Base-by-base conservation (phyloP, 495 filamentous ascomycete genomes). In the Neurospora pannonica region DNA sequence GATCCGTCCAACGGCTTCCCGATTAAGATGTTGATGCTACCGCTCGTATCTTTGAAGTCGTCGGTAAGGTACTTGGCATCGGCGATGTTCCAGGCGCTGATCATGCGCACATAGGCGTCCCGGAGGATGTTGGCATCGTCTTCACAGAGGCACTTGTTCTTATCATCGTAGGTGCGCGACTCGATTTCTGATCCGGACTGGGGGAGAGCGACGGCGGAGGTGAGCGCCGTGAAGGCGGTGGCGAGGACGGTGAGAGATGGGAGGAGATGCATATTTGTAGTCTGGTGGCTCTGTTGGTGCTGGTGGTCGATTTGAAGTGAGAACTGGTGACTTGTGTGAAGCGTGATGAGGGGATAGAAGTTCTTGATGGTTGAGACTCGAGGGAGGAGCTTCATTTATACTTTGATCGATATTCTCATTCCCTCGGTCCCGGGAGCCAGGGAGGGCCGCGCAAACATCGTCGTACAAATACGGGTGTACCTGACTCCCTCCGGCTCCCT, bases 21-120 rank as follows among this genome's bases (percentile, higher is more conserved):
- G 11, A 76, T 74, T 4, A 82, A 70, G 38, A 72, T 76, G 73
- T 81, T 81, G 79, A 82, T 82, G 74, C 74, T 76, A 76, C 80
- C 80, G 17, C 77, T 79, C 4, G 31, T 38, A 72, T 81, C 81
- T 54, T 19, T n/a, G 54, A 82, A 81, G 36, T 71, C 37, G 5
- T 76, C 46, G 28, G 76, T 39, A 8, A 79, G 67, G 73, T 76
- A 80, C 62, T 76, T 72, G 62, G 73, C 77, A 74, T 79, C 74
- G 11, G 67, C 74, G n/a, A 71, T 60, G 46, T 80, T 74, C 79
- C 79, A 82, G 9, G 72, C 42, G 60, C 60, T 74, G 62, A 82
- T 69, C 28, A 81, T 79, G 28, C 74, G 70, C 15, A 70, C 69
- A 72, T 82, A 82, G 39, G 73, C 75, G 31, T 62, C 67, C 60